These are phyloP conservation scores for Protea cynaroides DNA, from an alignment of 164 flowering plant genomes.

Conservation along the genomic window DNA sequence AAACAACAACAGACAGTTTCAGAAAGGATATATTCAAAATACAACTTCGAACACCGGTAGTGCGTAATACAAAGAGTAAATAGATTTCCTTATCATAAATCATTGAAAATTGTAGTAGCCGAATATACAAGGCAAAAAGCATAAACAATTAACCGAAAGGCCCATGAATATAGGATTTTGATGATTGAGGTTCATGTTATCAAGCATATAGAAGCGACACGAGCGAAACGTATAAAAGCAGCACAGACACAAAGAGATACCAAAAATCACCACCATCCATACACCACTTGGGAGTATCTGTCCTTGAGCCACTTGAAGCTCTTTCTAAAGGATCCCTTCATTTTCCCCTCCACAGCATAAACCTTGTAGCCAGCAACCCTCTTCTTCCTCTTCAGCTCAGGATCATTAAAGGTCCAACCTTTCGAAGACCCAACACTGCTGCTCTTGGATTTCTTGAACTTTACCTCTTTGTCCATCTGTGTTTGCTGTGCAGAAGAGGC, in stretches of 20 bases:
- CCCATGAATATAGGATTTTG: slow-evolving; percentile 4
- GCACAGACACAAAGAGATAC: not conserved
- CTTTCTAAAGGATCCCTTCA: slow-evolving; percentile 37
- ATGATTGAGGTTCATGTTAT: slow-evolving; percentile 4
- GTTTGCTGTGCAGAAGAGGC: slow-evolving; percentile 21
- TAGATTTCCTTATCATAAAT: not conserved
- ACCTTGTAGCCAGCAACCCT: slow-evolving; percentile 42
- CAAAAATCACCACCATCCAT: slow-evolving; percentile 56
- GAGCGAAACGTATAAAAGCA: not conserved
- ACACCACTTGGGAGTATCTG: slow-evolving; percentile 43
- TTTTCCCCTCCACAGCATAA: slow-evolving; percentile 34
- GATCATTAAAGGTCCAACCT: slow-evolving; percentile 35
- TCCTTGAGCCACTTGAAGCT: slow-evolving; percentile 62
- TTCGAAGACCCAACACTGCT: slow-evolving; percentile 13
- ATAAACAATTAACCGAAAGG: slow-evolving; percentile 2
- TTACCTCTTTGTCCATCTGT: slow-evolving; percentile 22
- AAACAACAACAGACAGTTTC: not conserved
- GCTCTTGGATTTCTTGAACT: slow-evolving; percentile 31
- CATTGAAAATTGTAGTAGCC: not conserved
- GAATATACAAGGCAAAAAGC: not conserved
- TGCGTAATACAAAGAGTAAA: too few species aligned
- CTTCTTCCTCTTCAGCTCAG: slow-evolving; percentile 46
- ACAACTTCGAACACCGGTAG: not conserved
- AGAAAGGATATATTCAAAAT: not conserved
- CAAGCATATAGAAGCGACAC: slow-evolving; percentile 7